Base-by-base conservation (phyloP, 2,329 filamentous ascomycete species). In the Pseudogymnoascus sp. region DNA sequence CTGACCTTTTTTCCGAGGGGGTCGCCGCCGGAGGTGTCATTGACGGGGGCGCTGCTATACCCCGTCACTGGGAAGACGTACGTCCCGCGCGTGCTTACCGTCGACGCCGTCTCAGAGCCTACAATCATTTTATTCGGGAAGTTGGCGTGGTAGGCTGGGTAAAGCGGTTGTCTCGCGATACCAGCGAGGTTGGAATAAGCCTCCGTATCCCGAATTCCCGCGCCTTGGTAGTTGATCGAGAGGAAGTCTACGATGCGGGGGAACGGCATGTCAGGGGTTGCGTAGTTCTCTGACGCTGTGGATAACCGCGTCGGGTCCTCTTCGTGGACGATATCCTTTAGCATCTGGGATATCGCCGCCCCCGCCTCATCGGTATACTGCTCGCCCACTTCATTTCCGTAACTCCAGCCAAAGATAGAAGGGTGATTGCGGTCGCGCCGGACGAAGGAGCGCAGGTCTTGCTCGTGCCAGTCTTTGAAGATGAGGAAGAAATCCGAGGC, bases 221-320 rank as follows among this genome's bases (percentile, higher is more conserved):
- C 79, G 62, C 81, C 82, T 67, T 84, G 81, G 71, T 84, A 85
- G 72, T 84, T 84, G 5, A 84, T 69, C n/a, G 77, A 76, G 14
- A 80, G 70, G 54, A 83, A 73, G 68, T 83, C 81, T 21, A 83
- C 65, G 1, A 74, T 72, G 0, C 68, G 64, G 1, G 78, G 71
- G 34, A 83, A 75, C 0, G 75, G 67, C 47, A 70, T 75, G 34
- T 73, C 71, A 0, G 80, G 74, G 2, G 71, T 68, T 3, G 80
- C 81, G 11, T 68, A 69, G 70, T 83, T 82, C 77, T 82, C 77
- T 0, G 75, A 77, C 0, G 77, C 73, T 0, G 80, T 82, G 0
- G 73, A 69, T 1, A 73, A 75, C 1, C 81, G 75, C 0, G 80
- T 81, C 0, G 76, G 67, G 62, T 84, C 81, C 66, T 84, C 82